These are phyloP conservation scores for Arthrocladium fulminans DNA, from an alignment of 2,329 filamentous ascomycete species.

Conservation along the genomic window DNA sequence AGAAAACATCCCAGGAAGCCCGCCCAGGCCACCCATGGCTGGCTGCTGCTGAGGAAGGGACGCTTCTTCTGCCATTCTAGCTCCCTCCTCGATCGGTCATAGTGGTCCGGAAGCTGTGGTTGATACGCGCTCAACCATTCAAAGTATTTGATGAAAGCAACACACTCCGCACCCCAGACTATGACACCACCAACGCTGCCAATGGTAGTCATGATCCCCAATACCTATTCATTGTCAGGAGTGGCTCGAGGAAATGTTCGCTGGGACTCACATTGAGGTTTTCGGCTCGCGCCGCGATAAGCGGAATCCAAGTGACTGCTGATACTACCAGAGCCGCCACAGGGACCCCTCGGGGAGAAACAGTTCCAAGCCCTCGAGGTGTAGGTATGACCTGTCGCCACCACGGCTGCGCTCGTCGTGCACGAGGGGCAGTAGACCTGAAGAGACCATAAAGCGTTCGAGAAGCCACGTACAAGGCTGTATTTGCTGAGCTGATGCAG, in stretches of 20 bases:
- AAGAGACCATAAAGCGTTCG: conserved; percentile 28
- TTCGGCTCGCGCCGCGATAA: conserved; percentile 33
- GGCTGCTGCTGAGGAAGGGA: conserved; percentile 7
- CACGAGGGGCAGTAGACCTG: not conserved
- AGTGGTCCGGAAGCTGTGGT: not conserved
- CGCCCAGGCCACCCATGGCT: conserved; percentile 8
- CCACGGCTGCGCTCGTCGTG: not conserved
- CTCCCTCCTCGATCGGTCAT: not conserved
- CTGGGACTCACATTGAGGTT: conserved; percentile 32
- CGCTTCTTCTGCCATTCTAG: not conserved
- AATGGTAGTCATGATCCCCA: conserved; percentile 6
- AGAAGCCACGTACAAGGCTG: conserved; percentile 30
- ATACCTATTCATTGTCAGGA: conserved; percentile 14
- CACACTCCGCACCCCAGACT: conserved; percentile 19
- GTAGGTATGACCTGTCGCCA: conserved; percentile 1
- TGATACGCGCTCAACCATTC: conserved; percentile 13
- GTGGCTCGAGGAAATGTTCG: conserved; percentile 34
- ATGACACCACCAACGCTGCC: not conserved
- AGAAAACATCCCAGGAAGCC: conserved; percentile 8
- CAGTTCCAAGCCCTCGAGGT: conserved; percentile 5
- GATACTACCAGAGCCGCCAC: too few relatives aligned
- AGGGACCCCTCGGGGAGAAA: conserved; percentile 6
- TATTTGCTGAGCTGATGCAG: conserved; percentile 27
- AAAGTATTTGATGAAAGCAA: conserved; percentile 35
- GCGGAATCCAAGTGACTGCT: too few relatives aligned